Conservation (phyloP, 129 eudicot species). For the Dittrichia graveolens region DNA sequence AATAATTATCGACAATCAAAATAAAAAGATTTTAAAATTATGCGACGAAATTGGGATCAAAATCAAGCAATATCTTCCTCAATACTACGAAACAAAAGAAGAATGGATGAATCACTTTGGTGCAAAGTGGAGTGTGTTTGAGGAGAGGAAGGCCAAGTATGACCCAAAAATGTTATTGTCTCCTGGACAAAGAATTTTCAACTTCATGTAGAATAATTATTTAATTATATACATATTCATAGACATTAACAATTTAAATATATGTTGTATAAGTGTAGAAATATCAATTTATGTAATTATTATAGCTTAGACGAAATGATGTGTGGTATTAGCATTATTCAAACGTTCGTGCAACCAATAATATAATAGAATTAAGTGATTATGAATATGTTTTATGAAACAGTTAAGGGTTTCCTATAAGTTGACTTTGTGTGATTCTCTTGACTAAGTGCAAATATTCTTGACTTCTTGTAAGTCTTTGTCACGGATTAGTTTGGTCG, state of each 20-base stretch:
- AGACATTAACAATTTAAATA: neutral
- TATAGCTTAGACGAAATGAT: too few species aligned
- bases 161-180: conserved; percentile 86
- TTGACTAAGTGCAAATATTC: too few species aligned
- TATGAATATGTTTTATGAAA: too few species aligned
- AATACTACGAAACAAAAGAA: conserved; percentile 55
- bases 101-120: conserved; percentile 91
- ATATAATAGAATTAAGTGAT: too few species aligned
- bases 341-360: too few species aligned
- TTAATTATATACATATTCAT: neutral
- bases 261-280: neutral
- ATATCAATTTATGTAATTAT: neutral
- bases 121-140: conserved; percentile 62
- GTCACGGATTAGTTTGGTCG: too few species aligned
- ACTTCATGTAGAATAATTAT: conserved; percentile 16
- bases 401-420: too few species aligned
- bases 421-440: too few species aligned
- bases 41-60: conserved; percentile 57
- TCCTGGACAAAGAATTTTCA: conserved; percentile 83
- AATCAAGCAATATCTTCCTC: conserved; percentile 79
- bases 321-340: too few species aligned
- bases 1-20: conserved; percentile 50
- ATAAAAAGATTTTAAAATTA: conserved; percentile 49
- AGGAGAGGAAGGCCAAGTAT: conserved; percentile 53
- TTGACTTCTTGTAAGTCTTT: too few species aligned